Conservation (phyloP, 805 yeast species). For the Alloascoidea hylecoeti region DNA sequence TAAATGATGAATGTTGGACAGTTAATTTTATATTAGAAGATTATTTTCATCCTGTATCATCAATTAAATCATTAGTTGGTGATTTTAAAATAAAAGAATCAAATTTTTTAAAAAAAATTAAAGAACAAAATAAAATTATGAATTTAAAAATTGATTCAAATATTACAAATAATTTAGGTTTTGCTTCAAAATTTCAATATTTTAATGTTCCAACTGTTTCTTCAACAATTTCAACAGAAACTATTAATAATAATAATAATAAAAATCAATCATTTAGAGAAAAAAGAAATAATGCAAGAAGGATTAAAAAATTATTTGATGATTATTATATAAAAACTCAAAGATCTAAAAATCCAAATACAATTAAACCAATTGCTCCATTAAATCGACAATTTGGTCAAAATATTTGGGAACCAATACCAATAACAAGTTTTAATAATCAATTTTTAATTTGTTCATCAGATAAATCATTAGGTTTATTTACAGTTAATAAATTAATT, state of each 20-base stretch:
- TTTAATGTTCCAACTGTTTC: neutral
- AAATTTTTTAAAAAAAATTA: neutral
- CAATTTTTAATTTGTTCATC: neutral
- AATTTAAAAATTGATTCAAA: neutral
- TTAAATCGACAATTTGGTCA: neutral
- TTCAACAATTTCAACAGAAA: neutral
- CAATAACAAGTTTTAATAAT: neutral
- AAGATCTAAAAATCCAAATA: neutral
- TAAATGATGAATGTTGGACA: constrained; percentile 19
- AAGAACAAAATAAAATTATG: neutral
- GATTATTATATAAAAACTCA: constrained; percentile 1
- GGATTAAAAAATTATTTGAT: constrained; percentile 3
- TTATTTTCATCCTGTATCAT: neutral
- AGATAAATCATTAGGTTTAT: neutral
- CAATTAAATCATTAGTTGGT: neutral
- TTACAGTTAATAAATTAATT: neutral
- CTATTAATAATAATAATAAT: no score
- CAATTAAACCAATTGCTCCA: neutral
- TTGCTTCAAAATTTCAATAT: constrained; percentile 1
- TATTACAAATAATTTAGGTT: neutral
- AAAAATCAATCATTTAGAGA: no score
- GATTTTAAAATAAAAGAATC: neutral
- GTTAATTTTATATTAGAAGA: neutral
- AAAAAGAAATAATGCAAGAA: neutral
- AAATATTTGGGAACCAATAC: constrained; percentile 1